Evolutionary conservation across 2,329 filamentous ascomycete species (phyloP).

Genomic region (Aspergillus persii): DNA sequence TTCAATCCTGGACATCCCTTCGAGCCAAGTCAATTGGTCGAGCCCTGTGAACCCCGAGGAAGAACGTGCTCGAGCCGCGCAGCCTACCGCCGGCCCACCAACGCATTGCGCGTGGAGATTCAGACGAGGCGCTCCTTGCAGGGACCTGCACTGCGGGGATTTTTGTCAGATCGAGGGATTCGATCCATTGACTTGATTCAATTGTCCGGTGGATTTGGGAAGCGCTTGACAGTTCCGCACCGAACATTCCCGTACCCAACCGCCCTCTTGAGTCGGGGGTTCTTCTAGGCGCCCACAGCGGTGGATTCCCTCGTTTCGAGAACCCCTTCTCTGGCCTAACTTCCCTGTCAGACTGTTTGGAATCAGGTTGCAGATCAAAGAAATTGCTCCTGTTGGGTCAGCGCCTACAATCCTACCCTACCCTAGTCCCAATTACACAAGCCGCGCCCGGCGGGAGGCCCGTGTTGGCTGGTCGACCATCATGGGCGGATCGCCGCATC

Average conservation of each 20-base stretch:
- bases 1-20: conserved; percentile 1
- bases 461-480: conserved; percentile 1
- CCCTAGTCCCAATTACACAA: background rate
- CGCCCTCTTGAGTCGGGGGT: conserved; percentile 7
- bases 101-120: conserved; percentile 12
- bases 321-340: background rate
- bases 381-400: background rate
- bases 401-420: background rate
- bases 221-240: conserved; percentile 15
- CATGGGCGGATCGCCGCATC: conserved; percentile 12
- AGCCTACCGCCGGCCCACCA: background rate
- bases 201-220: conserved; percentile 1
- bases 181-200: background rate
- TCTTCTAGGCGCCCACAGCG: background rate
- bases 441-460: background rate
- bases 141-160: conserved; percentile 3
- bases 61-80: conserved; percentile 1
- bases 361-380: background rate
- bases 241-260: conserved; percentile 17
- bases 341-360: background rate
- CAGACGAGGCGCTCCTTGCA: conserved; percentile 12
- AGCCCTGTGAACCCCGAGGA: background rate
- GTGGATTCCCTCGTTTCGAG: background rate
- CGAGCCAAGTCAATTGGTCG: conserved; percentile 1
- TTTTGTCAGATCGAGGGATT: background rate